A percentile compares a stretch with the other conserved stretches of the same genome.
phyloP scores from a whole-genome alignment of 2,329 filamentous ascomycete species.

The Zymoseptoria tritici region DNA sequence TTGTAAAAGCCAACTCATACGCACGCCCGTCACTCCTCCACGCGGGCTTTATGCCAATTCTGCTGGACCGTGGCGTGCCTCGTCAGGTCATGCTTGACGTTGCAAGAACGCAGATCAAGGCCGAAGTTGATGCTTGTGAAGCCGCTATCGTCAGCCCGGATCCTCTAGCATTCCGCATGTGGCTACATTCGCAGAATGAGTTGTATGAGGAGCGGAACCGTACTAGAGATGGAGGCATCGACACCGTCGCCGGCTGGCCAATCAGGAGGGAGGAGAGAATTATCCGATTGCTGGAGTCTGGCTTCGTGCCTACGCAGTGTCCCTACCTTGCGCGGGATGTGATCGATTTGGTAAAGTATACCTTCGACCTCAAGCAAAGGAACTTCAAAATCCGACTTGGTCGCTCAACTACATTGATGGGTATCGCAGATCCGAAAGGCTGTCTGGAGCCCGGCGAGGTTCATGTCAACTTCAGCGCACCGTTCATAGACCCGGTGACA shows the following conservation, averaged over 20 bases:
- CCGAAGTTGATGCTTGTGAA: conserved; percentile 47
- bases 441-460: conserved; percentile 58
- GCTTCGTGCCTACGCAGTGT: conserved; percentile 16
- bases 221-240: conserved; percentile 18
- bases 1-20: conserved; percentile 44
- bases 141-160: conserved; percentile 19
- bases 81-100: conserved; percentile 41
- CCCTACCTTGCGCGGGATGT: conserved; percentile 16
- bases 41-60: conserved; percentile 59
- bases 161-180: conserved; percentile 35
- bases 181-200: conserved; percentile 44
- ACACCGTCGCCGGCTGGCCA: conserved; percentile 47
- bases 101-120: conserved; percentile 44
- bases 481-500: conserved; percentile 50
- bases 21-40: conserved; percentile 53
- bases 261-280: conserved; percentile 45
- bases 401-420: conserved; percentile 55
- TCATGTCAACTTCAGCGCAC: conserved; percentile 57
- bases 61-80: conserved; percentile 53
- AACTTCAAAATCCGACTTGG: conserved; percentile 44
- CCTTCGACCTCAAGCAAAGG: conserved; percentile 16
- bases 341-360: neutral
- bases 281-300: conserved; percentile 46
- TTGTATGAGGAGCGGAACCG: conserved; percentile 28
- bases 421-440: conserved; percentile 60